Evolutionary conservation across 306 rosid species (phyloP), one percentile per base, ranked within the genome.

Genomic region (Datisca glomerata): DNA sequence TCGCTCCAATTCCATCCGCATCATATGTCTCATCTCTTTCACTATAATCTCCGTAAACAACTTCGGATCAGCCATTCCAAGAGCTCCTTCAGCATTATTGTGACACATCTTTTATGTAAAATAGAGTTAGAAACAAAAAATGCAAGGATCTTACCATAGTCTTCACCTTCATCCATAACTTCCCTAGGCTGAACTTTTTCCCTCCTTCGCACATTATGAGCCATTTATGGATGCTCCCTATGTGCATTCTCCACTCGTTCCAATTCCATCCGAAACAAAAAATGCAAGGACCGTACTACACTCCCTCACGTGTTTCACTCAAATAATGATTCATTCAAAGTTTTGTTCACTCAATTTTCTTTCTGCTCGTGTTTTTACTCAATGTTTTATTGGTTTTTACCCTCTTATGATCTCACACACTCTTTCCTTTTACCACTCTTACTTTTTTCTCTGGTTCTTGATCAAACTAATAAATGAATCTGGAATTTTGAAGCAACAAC

Each of bases 261-360:
- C 32, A 44, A 28, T 3, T 46, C 14, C 14, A 2, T 34, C 27
- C 1, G 38, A 35, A 13, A 35, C 1, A 35, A 10, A 35, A 35
- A 35, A 35, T 10, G 40, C 14, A 29, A 16, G 15, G 10, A 45
- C 50, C 50, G 13, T 29, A 45, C 21, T 5, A 24, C 33, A 24
- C 50, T 45, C 21, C 36, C 50, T 47, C 25, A 29, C 41, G 18
- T 47, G 38, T 29, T 47, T 47, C 24, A 47, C 53, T 47, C 40
- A 18, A 47, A 47, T 3, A 27, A 27, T 14, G 12, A 17, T 28
- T 6, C 52, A 29, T 3, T 45, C 18, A 45, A 24, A n/a, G n/a
- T n/a, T n/a, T n/a, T n/a, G n/a, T n/a, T n/a, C n/a, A n/a, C n/a
- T n/a, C n/a, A n/a, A n/a, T n/a, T n/a, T n/a, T n/a, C n/a, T n/a